phyloP scores from a whole-genome alignment of 225 moss, liverwort and hornwort genomes.

The Asterella californica region DNA sequence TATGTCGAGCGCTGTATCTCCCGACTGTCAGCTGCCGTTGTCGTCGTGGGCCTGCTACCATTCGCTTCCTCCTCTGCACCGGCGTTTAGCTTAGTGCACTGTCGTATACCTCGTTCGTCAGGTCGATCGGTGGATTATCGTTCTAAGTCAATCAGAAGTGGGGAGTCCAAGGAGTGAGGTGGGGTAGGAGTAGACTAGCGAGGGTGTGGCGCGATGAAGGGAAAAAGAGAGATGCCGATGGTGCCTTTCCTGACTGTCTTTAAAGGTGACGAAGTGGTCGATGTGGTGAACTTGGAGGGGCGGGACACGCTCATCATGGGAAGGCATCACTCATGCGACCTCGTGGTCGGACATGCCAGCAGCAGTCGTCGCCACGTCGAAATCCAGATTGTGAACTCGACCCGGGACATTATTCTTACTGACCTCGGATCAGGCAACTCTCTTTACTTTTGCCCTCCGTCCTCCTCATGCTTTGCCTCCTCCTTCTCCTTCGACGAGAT shows the following conservation, averaged over 20 bases:
- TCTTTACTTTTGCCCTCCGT: neutral
- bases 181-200: neutral
- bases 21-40: neutral
- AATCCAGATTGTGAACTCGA: constrained; percentile 59
- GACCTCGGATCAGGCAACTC: constrained; percentile 67
- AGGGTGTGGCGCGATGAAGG: constrained; percentile 3
- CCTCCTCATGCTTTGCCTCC: neutral
- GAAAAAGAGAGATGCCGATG: constrained; percentile 5
- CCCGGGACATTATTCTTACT: constrained; percentile 54
- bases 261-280: constrained; percentile 54
- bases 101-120: neutral
- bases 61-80: neutral
- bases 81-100: neutral
- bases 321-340: constrained; percentile 55
- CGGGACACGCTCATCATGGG: constrained; percentile 56
- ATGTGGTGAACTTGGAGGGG: constrained; percentile 48
- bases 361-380: constrained; percentile 72
- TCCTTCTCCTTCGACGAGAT: neutral
- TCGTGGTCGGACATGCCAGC: constrained; percentile 69
- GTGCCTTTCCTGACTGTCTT: constrained; percentile 53
- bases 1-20: neutral
- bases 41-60: no score
- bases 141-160: no score
- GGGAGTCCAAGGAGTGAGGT: neutral
- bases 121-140: neutral